phyloP scores from a whole-genome alignment of 2,329 filamentous ascomycete species.

The Diaporthe vaccinii region DNA sequence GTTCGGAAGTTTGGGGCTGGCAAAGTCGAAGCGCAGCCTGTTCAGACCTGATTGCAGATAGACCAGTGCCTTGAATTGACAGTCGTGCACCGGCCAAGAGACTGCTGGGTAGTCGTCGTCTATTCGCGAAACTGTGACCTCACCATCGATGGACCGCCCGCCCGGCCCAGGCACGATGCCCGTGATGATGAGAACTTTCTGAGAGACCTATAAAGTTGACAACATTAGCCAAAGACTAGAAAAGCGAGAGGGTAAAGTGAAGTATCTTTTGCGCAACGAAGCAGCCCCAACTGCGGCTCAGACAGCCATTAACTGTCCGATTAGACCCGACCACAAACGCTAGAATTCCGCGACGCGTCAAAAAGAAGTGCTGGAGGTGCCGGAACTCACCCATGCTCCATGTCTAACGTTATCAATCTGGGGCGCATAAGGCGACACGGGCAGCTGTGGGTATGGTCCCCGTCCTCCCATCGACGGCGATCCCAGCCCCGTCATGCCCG shows the following conservation, averaged over 20 bases:
- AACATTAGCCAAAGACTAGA: conserved; percentile 1
- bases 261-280: not conserved
- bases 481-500: conserved; percentile 73
- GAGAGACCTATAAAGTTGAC: conserved; percentile 76
- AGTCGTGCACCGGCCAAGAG: conserved; percentile 89
- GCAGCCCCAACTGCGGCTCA: too few species aligned
- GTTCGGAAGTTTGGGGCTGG: conserved; percentile 82
- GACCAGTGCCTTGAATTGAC: conserved; percentile 91
- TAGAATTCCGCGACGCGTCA: not conserved
- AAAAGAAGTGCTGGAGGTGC: not conserved
- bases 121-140: conserved; percentile 81
- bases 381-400: conserved; percentile 81
- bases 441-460: conserved; percentile 64
- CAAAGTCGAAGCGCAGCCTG: conserved; percentile 88
- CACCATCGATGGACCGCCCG: conserved; percentile 80
- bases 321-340: not conserved
- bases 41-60: conserved; percentile 95
- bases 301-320: not conserved
- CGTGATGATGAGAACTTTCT: conserved; percentile 87
- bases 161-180: conserved; percentile 84
- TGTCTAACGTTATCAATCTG: conserved; percentile 84
- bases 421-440: conserved; percentile 84
- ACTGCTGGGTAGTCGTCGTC: conserved; percentile 88
- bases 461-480: conserved; percentile 68
- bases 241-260: not conserved